Conservation (phyloP, 1,284 basidiomycete genomes). For the Trichosporon sp. region DNA sequence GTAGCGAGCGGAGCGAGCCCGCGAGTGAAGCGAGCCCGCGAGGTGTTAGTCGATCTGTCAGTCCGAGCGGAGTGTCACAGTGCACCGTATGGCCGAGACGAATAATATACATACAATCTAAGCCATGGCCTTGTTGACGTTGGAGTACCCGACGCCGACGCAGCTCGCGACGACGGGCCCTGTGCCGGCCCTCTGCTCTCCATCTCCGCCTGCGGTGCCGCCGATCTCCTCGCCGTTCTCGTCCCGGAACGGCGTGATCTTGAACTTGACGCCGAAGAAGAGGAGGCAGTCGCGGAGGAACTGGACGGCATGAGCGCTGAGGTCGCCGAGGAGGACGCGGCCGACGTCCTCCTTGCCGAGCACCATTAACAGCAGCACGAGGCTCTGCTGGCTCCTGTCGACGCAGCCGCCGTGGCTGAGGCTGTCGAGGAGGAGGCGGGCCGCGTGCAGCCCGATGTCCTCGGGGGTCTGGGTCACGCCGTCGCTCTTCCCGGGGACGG, state of each 20-base stretch:
- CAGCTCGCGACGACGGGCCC: constrained; percentile 49
- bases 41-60: background rate
- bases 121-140: constrained; percentile 52
- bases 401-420: constrained; percentile 82
- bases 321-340: constrained; percentile 74
- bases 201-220: background rate
- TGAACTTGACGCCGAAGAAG: constrained; percentile 68
- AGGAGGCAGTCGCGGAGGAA: constrained; percentile 77
- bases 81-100: background rate
- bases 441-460: constrained; percentile 78
- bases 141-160: constrained; percentile 52
- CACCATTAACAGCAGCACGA: constrained; percentile 88
- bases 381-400: constrained; percentile 79
- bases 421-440: constrained; percentile 71
- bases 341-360: constrained; percentile 95
- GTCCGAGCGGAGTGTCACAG: background rate
- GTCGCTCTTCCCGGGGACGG: constrained; percentile 19
- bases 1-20: background rate
- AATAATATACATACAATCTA: constrained; percentile 18
- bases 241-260: constrained; percentile 46
- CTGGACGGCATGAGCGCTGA: constrained; percentile 76
- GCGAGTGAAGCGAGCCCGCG: background rate
- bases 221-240: constrained; percentile 17
- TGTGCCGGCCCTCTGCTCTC: constrained; percentile 17
- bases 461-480: constrained; percentile 63